Base-by-base conservation (phyloP, 2,329 filamentous ascomycete genomes). In the Botrytis tulipae region DNA sequence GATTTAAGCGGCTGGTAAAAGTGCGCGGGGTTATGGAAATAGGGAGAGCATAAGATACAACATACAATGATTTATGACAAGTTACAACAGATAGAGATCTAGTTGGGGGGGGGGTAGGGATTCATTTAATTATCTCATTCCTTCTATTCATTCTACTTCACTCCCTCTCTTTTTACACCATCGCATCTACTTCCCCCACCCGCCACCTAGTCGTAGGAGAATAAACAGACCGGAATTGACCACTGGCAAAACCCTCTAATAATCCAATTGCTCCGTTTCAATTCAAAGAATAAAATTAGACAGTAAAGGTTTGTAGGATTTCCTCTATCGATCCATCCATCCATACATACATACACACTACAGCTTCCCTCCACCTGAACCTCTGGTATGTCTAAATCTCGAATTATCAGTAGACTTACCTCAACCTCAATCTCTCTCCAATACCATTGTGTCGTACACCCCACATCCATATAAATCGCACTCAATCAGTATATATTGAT, bases 231-330 rank as follows among this genome's bases (percentile, higher is more conserved):
- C 54, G 10, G 25, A 51, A 51, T n/a, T 14, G 5, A 14, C 1
- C 25, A n/a, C 25, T n/a, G 9, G 4, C 9, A 2, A 51, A 51
- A 14, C 0, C 10, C 25, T 51, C 6, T 25, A 51, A n/a, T 0
- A 51, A n/a, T 14, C 48, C 10, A n/a, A 51, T 51, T 14, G 2
- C 2, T 3, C 22, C 48, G 6, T n/a, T 51, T 6, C 22, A 25
- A 25, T 25, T 25, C 9, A 5, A 48, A 25, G 22, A 48, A 25
- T 4, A 12, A 40, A 12, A 12, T 12, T 40, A 40, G 10, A 40
- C 37, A 12, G 37, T 40, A 40, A 40, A 40, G 22, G 46, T 51
- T 6, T 14, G 4, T 51, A 51, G 46, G 10, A 4, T n/a, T 4
- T 48, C 9, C 46, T 51, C 46, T 51, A n/a, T 4, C 46, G 10